Evolutionary conservation across 164 flowering plant species (phyloP).

Genomic region (Magnolia sinica): DNA sequence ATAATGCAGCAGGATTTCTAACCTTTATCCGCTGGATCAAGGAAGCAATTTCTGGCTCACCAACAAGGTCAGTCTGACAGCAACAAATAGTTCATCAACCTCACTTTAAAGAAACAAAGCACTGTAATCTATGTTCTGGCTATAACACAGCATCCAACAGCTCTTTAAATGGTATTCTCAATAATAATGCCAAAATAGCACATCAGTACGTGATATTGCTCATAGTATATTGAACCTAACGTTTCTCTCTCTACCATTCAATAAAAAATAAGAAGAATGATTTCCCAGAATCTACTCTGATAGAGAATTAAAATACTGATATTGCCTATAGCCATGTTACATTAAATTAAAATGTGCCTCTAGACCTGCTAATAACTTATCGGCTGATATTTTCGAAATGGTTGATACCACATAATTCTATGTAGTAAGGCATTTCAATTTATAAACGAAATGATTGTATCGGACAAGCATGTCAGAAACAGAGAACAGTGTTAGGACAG

Average conservation of each 20-base stretch:
- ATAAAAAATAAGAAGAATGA: background rate
- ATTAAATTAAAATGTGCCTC: background rate
- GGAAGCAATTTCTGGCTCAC: constrained; percentile 62
- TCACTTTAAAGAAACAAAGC: background rate
- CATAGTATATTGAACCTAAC: background rate
- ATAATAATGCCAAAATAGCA: background rate
- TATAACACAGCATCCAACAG: background rate
- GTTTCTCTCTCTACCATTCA: background rate
- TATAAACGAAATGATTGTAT: too few relatives aligned
- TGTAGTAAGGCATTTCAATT: too few relatives aligned
- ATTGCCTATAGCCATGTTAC: background rate
- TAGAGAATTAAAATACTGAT: too few relatives aligned
- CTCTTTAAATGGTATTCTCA: background rate
- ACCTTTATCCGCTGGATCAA: constrained; percentile 79
- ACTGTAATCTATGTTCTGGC: background rate
- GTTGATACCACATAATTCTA: background rate
- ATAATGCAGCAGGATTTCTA: constrained; percentile 15
- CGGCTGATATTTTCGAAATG: too few relatives aligned
- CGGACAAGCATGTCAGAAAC: too few relatives aligned
- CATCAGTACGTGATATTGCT: background rate
- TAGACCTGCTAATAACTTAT: background rate
- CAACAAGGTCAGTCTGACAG: constrained; percentile 83
- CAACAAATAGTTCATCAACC: background rate
- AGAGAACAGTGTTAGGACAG: too few relatives aligned
- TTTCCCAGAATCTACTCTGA: background rate